These are phyloP conservation scores for Cryptococcus depauperatus DNA, from an alignment of 1,284 basidiomycete genomes.

Conservation along the genomic window DNA sequence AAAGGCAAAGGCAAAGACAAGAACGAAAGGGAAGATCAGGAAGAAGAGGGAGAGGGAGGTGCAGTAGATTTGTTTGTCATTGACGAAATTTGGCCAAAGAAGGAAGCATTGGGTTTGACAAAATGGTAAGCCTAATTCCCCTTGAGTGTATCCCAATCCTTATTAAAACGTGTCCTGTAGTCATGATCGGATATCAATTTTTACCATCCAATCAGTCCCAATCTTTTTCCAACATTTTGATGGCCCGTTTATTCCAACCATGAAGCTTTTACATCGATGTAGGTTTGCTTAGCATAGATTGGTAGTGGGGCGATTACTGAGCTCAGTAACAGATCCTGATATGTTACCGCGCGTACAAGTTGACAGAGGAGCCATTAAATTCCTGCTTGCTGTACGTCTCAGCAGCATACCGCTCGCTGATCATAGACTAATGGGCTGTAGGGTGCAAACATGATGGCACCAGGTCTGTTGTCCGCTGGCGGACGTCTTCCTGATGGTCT, in stretches of 20 bases:
- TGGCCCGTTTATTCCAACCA: slow-evolving; percentile 80
- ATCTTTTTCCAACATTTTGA: slow-evolving; percentile 97
- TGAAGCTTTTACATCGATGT: slow-evolving; percentile 88
- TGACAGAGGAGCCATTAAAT: slow-evolving; percentile 96
- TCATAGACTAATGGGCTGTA: slow-evolving; percentile 4
- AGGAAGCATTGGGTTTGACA: slow-evolving; percentile 82
- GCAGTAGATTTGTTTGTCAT: slow-evolving; percentile 57
- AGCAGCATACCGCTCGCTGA: not conserved
- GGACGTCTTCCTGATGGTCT: slow-evolving; percentile 78
- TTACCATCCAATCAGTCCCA: slow-evolving; percentile 75
- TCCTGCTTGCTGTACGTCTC: slow-evolving; percentile 61
- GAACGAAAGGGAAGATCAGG: slow-evolving; percentile 22
- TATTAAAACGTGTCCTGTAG: slow-evolving; percentile 47
- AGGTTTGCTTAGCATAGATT: no score
- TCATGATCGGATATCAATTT: slow-evolving; percentile 91
- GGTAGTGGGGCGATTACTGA: not conserved
- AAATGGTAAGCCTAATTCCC: slow-evolving; percentile 68
- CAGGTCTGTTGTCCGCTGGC: slow-evolving; percentile 85
- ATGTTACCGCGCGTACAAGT: slow-evolving; percentile 82
- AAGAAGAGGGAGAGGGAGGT: slow-evolving; percentile 40
- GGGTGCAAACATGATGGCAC: slow-evolving; percentile 94
- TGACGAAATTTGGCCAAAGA: slow-evolving; percentile 97
- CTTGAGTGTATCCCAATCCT: not conserved
- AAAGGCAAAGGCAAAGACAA: slow-evolving; percentile 27
- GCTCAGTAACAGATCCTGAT: slow-evolving; percentile 60